phyloP scores from a whole-genome alignment of 1,139 yeast species.

The Magnusiomyces starmeri region DNA sequence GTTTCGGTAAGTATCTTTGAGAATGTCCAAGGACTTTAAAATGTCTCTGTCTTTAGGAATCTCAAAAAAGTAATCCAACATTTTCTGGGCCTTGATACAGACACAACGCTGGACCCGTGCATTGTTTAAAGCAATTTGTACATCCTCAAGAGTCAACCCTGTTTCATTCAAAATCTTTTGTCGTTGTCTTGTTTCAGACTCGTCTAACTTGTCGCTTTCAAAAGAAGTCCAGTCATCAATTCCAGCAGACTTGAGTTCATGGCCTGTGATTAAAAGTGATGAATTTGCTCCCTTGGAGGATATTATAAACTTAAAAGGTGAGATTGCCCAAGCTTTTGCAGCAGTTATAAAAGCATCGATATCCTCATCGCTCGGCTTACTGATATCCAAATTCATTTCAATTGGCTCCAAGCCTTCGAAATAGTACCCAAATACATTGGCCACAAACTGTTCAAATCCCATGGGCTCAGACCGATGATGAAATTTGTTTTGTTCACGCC shows the following conservation, averaged over 20 bases:
- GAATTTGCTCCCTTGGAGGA: background rate
- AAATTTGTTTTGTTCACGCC: background rate
- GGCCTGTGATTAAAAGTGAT: background rate
- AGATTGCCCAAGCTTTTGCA: slow-evolving; percentile 1
- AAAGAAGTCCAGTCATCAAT: background rate
- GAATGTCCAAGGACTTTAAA: background rate
- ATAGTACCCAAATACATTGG: background rate
- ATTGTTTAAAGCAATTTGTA: background rate
- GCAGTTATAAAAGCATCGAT: background rate
- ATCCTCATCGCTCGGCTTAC: background rate
- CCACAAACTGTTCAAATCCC: slow-evolving; percentile 3
- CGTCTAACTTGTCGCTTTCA: background rate
- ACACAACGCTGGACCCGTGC: background rate
- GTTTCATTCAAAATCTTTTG: background rate
- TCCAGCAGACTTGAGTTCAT: background rate
- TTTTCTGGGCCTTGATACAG: background rate
- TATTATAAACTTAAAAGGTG: background rate
- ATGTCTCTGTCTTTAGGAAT: background rate
- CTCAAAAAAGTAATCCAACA: background rate
- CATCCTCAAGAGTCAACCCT: background rate
- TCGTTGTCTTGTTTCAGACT: background rate
- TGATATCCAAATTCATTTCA: background rate
- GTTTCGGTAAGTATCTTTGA: too few species aligned
- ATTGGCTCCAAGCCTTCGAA: background rate
- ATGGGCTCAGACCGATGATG: background rate